Evolutionary conservation across 129 eudicot genomes (phyloP).

Genomic region (Helianthus annuus): DNA sequence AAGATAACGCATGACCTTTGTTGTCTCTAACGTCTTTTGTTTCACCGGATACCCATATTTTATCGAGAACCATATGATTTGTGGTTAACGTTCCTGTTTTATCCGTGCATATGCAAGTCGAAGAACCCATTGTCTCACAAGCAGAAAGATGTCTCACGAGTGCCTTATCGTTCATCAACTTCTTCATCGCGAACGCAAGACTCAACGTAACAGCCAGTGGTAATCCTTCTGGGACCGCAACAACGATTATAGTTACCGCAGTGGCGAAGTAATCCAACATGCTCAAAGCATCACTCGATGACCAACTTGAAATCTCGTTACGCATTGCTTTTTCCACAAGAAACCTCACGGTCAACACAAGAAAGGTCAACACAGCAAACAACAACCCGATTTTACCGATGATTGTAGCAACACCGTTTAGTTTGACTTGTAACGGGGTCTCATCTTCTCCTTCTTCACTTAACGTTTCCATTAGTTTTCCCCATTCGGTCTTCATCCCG

Average conservation of each 20-base stretch:
- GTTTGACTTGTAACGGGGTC: constrained; percentile 82
- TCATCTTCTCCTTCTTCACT: constrained; percentile 80
- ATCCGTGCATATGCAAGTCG: constrained; percentile 76
- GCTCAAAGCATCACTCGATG: constrained; percentile 65
- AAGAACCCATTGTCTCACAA: constrained; percentile 95
- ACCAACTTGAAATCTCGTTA: constrained; percentile 57
- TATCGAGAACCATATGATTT: constrained; percentile 80
- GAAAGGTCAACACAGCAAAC: constrained; percentile 68
- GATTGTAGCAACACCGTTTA: constrained; percentile 86
- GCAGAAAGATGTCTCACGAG: constrained; percentile 88
- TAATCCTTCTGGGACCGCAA: constrained; percentile 93
- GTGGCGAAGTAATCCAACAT: constrained; percentile 75
- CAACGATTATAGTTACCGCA: constrained; percentile 84
- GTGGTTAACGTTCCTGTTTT: constrained; percentile 92
- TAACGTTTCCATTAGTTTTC: constrained; percentile 74
- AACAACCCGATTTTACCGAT: constrained; percentile 75
- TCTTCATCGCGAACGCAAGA: constrained; percentile 90
- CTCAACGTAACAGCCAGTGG: constrained; percentile 90
- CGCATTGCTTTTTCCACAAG: constrained; percentile 56
- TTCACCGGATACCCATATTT: constrained; percentile 69
- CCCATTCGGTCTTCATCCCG: constrained; percentile 98
- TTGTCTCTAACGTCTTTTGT: constrained; percentile 34
- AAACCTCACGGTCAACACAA: constrained; percentile 60
- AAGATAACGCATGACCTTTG: constrained; percentile 29
- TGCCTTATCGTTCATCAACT: constrained; percentile 75